Evolutionary conservation across 1,284 basidiomycete genomes (phyloP).

Genomic region (Papiliotrema fonsecae): DNA sequence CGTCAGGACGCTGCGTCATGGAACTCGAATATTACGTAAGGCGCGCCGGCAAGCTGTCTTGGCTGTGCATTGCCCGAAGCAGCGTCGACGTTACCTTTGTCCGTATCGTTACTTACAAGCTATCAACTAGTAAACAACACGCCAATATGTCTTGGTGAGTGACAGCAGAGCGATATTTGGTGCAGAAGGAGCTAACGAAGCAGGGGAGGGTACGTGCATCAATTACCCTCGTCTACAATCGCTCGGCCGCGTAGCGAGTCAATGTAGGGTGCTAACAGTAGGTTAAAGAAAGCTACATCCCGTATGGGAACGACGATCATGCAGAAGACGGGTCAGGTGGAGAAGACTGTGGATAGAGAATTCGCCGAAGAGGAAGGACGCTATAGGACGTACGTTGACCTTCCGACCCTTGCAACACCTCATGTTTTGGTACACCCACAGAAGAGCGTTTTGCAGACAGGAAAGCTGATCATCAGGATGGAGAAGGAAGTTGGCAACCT

Average conservation of each 20-base stretch:
- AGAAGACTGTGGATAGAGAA: slow-evolving; percentile 88
- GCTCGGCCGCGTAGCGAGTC: not conserved
- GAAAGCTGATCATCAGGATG: slow-evolving; percentile 57
- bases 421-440: too few species aligned
- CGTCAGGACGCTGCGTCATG: too few species aligned
- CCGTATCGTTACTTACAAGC: not conserved
- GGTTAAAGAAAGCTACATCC: slow-evolving; percentile 92
- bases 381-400: slow-evolving; percentile 69
- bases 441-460: too few species aligned
- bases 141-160: slow-evolving; percentile 26
- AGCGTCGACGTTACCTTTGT: not conserved
- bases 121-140: not conserved
- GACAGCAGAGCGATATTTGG: not conserved
- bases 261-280: slow-evolving; percentile 38
- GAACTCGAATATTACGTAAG: too few species aligned
- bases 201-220: slow-evolving; percentile 27
- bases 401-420: too few species aligned
- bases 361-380: slow-evolving; percentile 89
- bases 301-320: slow-evolving; percentile 87
- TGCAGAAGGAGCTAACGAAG: slow-evolving; percentile 3
- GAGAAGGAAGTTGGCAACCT: slow-evolving; percentile 89
- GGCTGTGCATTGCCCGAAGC: not conserved
- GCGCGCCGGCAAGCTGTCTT: not conserved
- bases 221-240: not conserved
- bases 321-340: slow-evolving; percentile 97